These are phyloP conservation scores for Nothophoma quercina DNA, from an alignment of 2,329 filamentous ascomycete genomes.

Conservation along the genomic window DNA sequence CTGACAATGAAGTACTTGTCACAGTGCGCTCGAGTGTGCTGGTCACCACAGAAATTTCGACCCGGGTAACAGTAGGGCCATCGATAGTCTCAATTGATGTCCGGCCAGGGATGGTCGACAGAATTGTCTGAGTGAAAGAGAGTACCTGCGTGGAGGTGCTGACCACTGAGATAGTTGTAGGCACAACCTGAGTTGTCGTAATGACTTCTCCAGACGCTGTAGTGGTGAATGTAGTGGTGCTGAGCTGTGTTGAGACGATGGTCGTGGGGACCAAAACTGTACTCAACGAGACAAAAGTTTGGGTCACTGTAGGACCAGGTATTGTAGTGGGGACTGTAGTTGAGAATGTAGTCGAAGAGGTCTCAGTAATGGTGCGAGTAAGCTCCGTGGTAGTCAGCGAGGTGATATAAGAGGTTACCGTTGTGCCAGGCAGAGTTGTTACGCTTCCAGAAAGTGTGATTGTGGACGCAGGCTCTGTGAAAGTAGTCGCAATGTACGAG, in stretches of 20 bases:
- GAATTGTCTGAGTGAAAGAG: neutral
- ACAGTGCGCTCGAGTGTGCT: conserved; percentile 8
- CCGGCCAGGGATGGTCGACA: conserved; percentile 1
- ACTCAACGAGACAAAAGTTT: neutral
- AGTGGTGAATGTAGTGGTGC: neutral
- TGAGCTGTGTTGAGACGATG: neutral
- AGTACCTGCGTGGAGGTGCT: neutral
- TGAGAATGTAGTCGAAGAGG: too few relatives aligned
- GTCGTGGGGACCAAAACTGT: neutral
- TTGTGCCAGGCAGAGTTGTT: neutral
- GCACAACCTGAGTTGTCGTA: neutral
- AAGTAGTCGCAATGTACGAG: neutral
- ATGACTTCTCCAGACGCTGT: neutral
- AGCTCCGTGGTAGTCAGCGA: neutral
- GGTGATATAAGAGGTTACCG: conserved; percentile 3
- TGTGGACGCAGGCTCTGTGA: conserved; percentile 4
- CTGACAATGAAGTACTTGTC: neutral
- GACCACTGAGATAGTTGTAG: neutral
- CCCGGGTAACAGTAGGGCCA: conserved; percentile 5
- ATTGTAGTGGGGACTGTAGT: neutral
- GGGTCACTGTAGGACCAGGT: neutral
- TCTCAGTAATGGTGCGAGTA: neutral
- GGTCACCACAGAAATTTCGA: conserved; percentile 13
- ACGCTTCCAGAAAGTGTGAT: conserved; percentile 6
- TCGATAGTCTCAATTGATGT: conserved; percentile 6